Conservation (phyloP, 805 yeast species). For the Saturnispora gosingensis region DNA sequence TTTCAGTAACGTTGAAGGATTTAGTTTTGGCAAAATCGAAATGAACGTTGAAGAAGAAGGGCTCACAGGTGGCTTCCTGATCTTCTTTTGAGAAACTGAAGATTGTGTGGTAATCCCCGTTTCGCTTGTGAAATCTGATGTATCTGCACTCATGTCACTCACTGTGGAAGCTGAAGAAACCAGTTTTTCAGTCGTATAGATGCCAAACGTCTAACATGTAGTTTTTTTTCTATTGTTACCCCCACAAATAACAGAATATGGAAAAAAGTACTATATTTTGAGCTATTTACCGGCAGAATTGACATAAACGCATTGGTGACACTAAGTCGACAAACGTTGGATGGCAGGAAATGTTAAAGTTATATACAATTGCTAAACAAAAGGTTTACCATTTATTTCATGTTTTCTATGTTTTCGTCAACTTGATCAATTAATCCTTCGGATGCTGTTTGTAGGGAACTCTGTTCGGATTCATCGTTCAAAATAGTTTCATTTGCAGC, state of each 20-base stretch:
- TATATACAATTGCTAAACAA: background rate
- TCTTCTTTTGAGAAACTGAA: too few species aligned
- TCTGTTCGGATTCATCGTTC: background rate
- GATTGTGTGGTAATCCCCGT: slow-evolving; percentile 1
- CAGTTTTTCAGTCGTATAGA: background rate
- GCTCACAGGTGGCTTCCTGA: slow-evolving; percentile 1
- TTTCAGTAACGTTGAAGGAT: slow-evolving; percentile 22
- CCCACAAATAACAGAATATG: background rate
- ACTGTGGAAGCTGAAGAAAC: background rate
- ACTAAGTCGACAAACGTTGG: too few species aligned
- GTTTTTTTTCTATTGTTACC: background rate
- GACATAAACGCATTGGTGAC: background rate
- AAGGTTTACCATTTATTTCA: background rate
- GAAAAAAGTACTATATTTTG: too few species aligned
- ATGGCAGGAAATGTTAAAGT: background rate
- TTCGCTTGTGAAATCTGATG: background rate
- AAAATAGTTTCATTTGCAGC: background rate
- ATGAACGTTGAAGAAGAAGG: slow-evolving; percentile 1
- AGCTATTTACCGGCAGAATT: background rate
- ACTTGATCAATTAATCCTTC: background rate
- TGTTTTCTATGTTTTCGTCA: background rate
- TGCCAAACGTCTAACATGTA: background rate
- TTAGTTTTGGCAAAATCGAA: slow-evolving; percentile 8
- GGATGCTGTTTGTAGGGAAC: background rate
- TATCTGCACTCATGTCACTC: background rate